Conservation (phyloP, 1,284 basidiomycete species). For the Bondarzewia mesenterica region DNA sequence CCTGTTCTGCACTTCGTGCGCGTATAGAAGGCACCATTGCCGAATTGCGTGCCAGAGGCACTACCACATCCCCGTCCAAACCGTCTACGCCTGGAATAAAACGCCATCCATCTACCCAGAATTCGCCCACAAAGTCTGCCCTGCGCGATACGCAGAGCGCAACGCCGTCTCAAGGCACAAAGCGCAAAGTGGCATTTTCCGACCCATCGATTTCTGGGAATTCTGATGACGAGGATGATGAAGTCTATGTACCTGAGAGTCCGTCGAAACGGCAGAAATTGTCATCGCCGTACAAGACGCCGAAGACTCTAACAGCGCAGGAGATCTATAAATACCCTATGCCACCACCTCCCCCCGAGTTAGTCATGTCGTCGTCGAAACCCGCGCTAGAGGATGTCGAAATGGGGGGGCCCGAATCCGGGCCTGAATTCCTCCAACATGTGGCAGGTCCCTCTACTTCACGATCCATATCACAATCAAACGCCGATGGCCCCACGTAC, state of each 20-base stretch:
- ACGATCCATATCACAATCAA: slow-evolving; percentile 4
- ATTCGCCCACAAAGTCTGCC: slow-evolving; percentile 12
- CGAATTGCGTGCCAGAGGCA: slow-evolving; percentile 6
- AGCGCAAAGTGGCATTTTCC: slow-evolving; percentile 12
- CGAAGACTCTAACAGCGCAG: background rate
- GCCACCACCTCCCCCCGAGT: background rate
- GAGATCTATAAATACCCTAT: slow-evolving; percentile 7
- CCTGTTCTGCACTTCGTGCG: slow-evolving; percentile 5
- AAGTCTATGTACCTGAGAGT: slow-evolving; percentile 7
- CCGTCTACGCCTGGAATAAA: too few relatives aligned
- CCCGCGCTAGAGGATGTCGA: background rate
- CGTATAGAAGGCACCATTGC: slow-evolving; percentile 5
- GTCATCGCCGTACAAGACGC: slow-evolving; percentile 4
- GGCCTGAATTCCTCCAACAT: background rate
- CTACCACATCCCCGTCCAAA: background rate
- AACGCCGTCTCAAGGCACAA: slow-evolving; percentile 3
- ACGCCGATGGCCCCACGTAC: background rate
- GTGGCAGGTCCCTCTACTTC: slow-evolving; percentile 11
- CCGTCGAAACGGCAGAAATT: slow-evolving; percentile 10
- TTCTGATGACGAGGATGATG: slow-evolving; percentile 5
- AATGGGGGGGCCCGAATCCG: background rate
- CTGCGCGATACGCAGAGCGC: slow-evolving; percentile 6
- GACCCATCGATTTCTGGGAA: background rate
- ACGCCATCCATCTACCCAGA: background rate
- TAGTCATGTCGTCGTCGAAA: slow-evolving; percentile 6